Evolutionary conservation across 2,329 filamentous ascomycete species (phyloP).

Genomic region (Fusarium brevicatenulatum): DNA sequence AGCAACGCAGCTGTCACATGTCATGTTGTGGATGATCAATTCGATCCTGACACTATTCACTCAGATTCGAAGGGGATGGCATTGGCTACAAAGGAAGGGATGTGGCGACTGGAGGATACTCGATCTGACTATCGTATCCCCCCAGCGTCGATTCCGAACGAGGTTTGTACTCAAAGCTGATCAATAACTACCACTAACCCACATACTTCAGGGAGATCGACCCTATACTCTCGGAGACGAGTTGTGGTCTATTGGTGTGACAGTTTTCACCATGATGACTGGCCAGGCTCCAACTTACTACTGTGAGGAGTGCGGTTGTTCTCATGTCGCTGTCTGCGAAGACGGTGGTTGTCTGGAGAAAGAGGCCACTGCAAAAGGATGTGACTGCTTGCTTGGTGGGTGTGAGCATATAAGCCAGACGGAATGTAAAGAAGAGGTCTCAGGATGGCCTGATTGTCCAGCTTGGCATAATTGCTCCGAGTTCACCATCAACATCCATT

Average conservation of each 20-base stretch:
- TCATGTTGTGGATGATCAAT: slow-evolving; percentile 38
- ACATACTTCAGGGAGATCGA: slow-evolving; percentile 40
- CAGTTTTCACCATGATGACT: slow-evolving; percentile 57
- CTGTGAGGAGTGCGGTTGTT: slow-evolving; percentile 39
- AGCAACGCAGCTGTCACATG: slow-evolving; percentile 53
- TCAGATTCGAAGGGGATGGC: slow-evolving; percentile 4
- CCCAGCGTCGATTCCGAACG: slow-evolving; percentile 7
- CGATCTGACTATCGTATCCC: slow-evolving; percentile 1
- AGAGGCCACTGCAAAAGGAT: slow-evolving; percentile 19
- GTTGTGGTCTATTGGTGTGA: slow-evolving; percentile 51
- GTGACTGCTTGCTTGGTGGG: slow-evolving; percentile 39
- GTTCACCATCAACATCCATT: slow-evolving; percentile 47
- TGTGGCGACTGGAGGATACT: slow-evolving; percentile 12
- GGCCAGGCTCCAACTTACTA: slow-evolving; percentile 28
- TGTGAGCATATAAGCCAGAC: slow-evolving; percentile 24
- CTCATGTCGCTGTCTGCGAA: slow-evolving; percentile 46
- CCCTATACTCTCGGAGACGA: slow-evolving; percentile 53
- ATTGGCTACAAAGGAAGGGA: slow-evolving; percentile 26
- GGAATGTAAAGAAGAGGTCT: slow-evolving; percentile 15
- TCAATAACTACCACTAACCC: not conserved
- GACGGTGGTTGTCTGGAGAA: slow-evolving; percentile 44
- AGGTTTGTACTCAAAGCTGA: slow-evolving; percentile 1
- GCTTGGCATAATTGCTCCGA: slow-evolving; percentile 34
- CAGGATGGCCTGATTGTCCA: slow-evolving; percentile 24
- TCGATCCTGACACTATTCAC: not conserved